Percentiles rank a stretch among this genome's conserved stretches.
These are phyloP conservation scores for Cutaneotrichosporon spelunceum DNA, from an alignment of 1,284 basidiomycete genomes.

Conservation along the genomic window DNA sequence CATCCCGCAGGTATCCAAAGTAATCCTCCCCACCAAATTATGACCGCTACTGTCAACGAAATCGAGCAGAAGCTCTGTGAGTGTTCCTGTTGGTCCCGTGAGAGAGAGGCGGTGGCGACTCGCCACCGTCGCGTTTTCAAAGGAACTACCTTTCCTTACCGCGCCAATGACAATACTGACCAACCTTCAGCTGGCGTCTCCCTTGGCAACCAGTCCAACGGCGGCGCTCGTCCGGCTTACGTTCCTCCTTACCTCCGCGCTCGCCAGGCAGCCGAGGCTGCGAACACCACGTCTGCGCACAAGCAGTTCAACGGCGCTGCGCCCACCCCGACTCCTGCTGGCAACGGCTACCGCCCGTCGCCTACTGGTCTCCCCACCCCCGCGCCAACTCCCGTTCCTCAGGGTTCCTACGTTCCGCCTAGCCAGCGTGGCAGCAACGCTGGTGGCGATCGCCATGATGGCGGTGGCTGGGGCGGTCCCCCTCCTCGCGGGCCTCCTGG, in stretches of 20 bases:
- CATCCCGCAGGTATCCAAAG: constrained; percentile 15
- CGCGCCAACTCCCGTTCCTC: constrained; percentile 41
- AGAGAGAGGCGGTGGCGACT: constrained; percentile 7
- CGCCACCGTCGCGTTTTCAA: constrained; percentile 9
- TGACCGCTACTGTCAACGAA: constrained; percentile 40
- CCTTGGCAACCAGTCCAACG: constrained; percentile 50
- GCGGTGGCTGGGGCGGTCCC: constrained; percentile 56
- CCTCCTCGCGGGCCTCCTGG: constrained; percentile 44
- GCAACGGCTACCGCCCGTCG: constrained; percentile 38
- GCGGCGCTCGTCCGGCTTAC: constrained; percentile 68
- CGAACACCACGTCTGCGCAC: constrained; percentile 11
- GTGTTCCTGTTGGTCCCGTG: constrained; percentile 44
- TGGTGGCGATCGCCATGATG: constrained; percentile 46
- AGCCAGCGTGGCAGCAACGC: constrained; percentile 43
- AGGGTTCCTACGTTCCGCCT: constrained; percentile 58
- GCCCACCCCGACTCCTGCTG: constrained; percentile 29
- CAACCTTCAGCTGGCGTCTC: constrained; percentile 27
- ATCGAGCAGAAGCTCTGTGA: constrained; percentile 78
- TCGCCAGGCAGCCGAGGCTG: constrained; percentile 42
- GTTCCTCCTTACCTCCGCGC: constrained; percentile 83
- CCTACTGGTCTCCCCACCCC: constrained; percentile 47
- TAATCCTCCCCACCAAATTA: constrained; percentile 31
- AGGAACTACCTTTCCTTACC: not conserved
- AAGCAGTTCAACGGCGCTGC: constrained; percentile 24
- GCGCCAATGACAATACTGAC: constrained; percentile 8